Conservation (phyloP, 2,329 filamentous ascomycete genomes). For the Leptosphaerulina australis region DNA sequence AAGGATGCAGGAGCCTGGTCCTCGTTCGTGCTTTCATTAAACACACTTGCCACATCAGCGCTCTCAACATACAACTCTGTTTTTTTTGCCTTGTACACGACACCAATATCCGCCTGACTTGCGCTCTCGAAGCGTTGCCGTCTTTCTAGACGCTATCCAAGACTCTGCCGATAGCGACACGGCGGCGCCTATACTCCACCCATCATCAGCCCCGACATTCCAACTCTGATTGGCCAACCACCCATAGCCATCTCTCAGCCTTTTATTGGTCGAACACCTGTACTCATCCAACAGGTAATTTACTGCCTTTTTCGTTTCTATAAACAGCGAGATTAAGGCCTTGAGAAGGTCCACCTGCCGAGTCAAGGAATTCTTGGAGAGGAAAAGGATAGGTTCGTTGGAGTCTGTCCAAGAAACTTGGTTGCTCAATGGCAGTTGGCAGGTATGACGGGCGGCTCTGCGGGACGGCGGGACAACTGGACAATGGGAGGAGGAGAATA, state of each 20-base stretch:
- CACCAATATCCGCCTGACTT: background rate
- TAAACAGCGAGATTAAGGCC: slow-evolving; percentile 6
- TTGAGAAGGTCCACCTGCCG: background rate
- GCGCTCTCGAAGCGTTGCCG: background rate
- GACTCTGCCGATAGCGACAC: background rate
- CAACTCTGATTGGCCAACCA: background rate
- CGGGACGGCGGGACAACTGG: slow-evolving; percentile 23
- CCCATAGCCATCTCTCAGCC: background rate
- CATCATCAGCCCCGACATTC: background rate
- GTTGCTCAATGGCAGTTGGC: slow-evolving; percentile 10
- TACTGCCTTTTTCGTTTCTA: slow-evolving; percentile 2
- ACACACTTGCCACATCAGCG: background rate
- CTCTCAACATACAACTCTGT: background rate
- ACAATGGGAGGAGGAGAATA: background rate
- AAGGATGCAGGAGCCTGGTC: no score
- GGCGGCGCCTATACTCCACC: slow-evolving; percentile 5
- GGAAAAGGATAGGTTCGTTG: slow-evolving; percentile 6
- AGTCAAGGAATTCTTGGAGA: background rate
- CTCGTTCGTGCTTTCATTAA: no score
- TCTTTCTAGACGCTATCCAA: slow-evolving; percentile 5
- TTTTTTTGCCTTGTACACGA: background rate
- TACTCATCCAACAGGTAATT: slow-evolving; percentile 1
- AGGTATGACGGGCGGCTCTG: slow-evolving; percentile 39
- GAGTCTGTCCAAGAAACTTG: background rate
- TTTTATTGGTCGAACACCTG: background rate